Evolutionary conservation across 495 filamentous ascomycete genomes (phyloP), one percentile per base, ranked within the genome.

Genomic region (Hypoxylon perforatum): DNA sequence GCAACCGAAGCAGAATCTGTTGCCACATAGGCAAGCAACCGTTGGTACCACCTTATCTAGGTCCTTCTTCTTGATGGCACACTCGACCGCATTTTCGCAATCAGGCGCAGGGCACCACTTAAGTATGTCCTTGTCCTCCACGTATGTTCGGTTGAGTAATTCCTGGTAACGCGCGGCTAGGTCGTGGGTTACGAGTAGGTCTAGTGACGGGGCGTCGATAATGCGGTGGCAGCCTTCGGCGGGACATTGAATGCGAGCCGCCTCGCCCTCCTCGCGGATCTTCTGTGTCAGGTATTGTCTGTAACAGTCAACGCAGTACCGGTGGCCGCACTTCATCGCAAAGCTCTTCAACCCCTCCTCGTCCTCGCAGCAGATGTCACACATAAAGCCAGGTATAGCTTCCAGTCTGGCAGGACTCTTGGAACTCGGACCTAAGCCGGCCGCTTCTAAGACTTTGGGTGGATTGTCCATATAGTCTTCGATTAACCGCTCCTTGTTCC

Each of bases 31-130:
- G 76, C 95, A 99, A 30, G 85, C 80, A 0, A 99, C 95, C 0
- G 93, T 96, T 1, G 95, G 95, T 0, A 99, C 94, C 18, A 97
- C 87, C 51, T 86, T 88, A 60, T 85, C 82, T 4, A 98, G 83
- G 46, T 97, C 93, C 60, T 90, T 91, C 72, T 90, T 86, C 76
- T 95, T 97, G 25, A 98, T 85, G 0, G 79, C 81, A 69, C 95
- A 99, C 63, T 99, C 92, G 15, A 98, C 80, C 11, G 94, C 94
- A 69, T 95, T 97, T 62, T 89, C 85, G 79, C 95, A 99, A 70
- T 98, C 92, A 33, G 95, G 95, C 2, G 96, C 94, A 5, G 95
- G 95, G 74, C 95, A 99, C 95, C 95, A 99, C 72, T 94, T 94
- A 18, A 98, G 85, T 44, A 89, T 91, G 30, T 96, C 94, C 71